Evolutionary conservation across 768 basidiomycete genomes (phyloP).

Genomic region (Mycena crocata): DNA sequence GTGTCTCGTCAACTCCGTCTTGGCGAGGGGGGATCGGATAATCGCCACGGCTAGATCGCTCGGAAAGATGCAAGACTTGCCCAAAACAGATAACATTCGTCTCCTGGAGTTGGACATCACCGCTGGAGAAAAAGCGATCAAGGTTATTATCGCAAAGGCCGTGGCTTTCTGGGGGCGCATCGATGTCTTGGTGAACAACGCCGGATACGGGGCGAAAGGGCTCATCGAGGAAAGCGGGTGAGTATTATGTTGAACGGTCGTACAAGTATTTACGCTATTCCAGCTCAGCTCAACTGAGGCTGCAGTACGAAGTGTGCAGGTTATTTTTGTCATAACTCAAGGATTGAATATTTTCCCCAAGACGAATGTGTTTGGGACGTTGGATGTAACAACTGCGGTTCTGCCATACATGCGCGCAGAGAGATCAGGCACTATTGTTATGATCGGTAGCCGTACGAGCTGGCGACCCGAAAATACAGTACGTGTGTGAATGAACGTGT

Average conservation of each 20-base stretch:
- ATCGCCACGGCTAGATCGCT: slow-evolving; percentile 55
- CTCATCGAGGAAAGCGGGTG: slow-evolving; percentile 55
- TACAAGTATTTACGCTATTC: background rate
- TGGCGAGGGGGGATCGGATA: slow-evolving; percentile 58
- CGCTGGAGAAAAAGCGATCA: slow-evolving; percentile 42
- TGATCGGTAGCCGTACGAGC: slow-evolving; percentile 53
- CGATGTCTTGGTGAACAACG: slow-evolving; percentile 59
- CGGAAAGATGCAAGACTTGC: slow-evolving; percentile 40
- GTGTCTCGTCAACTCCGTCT: slow-evolving; percentile 47
- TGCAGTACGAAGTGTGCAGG: slow-evolving; percentile 25
- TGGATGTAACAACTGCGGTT: slow-evolving; percentile 59
- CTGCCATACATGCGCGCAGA: slow-evolving; percentile 50
- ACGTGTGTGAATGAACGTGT: no score
- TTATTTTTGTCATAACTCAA: background rate
- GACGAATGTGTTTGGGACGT: slow-evolving; percentile 56
- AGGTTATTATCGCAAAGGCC: slow-evolving; percentile 44
- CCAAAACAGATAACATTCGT: slow-evolving; percentile 37
- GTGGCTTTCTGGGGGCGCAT: slow-evolving; percentile 51
- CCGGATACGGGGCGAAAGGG: slow-evolving; percentile 50
- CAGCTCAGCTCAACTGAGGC: slow-evolving; percentile 14
- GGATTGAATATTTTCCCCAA: background rate
- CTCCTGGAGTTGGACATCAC: slow-evolving; percentile 53
- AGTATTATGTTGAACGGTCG: slow-evolving; percentile 29
- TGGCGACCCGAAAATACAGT: slow-evolving; percentile 45
- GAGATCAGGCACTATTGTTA: slow-evolving; percentile 52